Evolutionary conservation across 2,329 filamentous ascomycete genomes (phyloP).

Genomic region (Xenoacremonium recifei): DNA sequence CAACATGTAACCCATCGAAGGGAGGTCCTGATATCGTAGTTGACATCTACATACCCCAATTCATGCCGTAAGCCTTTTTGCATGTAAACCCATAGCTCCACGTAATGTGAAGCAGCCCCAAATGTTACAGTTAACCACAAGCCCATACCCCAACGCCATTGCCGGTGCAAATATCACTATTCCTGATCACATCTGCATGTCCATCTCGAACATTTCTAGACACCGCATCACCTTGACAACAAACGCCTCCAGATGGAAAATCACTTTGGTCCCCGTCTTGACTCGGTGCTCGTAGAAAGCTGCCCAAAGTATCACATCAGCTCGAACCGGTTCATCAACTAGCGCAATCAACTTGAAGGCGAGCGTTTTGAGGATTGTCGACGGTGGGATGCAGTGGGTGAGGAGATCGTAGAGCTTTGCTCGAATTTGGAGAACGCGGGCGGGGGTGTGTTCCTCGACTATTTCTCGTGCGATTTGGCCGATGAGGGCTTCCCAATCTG

Average conservation of each 20-base stretch:
- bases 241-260: slow-evolving; percentile 97
- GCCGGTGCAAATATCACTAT: slow-evolving; percentile 11
- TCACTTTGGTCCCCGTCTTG: slow-evolving; percentile 88
- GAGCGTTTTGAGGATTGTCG: slow-evolving; percentile 89
- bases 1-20: too few relatives aligned
- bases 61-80: too few relatives aligned
- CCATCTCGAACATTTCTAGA: slow-evolving; percentile 87
- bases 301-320: slow-evolving; percentile 91
- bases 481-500: slow-evolving; percentile 95
- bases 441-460: slow-evolving; percentile 87
- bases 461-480: slow-evolving; percentile 89
- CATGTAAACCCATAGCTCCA: too few relatives aligned
- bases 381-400: slow-evolving; percentile 94
- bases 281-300: slow-evolving; percentile 97
- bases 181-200: slow-evolving; percentile 64
- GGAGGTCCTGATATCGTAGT: too few relatives aligned
- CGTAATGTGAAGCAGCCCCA: too few relatives aligned
- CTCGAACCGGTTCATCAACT: slow-evolving; percentile 86
- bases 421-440: slow-evolving; percentile 81
- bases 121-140: too few relatives aligned
- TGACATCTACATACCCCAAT: too few relatives aligned
- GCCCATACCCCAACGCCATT: slow-evolving; percentile 28
- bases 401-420: slow-evolving; percentile 96
- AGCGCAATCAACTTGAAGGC: slow-evolving; percentile 88
- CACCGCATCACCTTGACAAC: slow-evolving; percentile 98